Conservation (phyloP, 2,329 filamentous ascomycete genomes). For the Penicillium sp. region DNA sequence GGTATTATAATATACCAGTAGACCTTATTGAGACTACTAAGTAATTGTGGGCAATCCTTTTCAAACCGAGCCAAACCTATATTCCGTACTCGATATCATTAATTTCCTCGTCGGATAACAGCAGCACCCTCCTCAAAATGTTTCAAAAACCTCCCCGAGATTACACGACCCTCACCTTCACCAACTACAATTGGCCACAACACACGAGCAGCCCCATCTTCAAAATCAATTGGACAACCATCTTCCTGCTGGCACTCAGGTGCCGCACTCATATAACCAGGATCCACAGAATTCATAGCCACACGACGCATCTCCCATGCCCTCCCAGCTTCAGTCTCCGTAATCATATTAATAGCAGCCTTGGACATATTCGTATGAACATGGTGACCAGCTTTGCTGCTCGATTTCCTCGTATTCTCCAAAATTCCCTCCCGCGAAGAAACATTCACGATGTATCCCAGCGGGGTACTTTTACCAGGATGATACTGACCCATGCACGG, state of each 20-base stretch:
- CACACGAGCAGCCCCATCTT: constrained; percentile 39
- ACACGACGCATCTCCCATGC: constrained; percentile 32
- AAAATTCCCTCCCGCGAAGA: constrained; percentile 41
- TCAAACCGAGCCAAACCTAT: no score
- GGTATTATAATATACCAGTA: no score
- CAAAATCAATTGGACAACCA: constrained; percentile 38
- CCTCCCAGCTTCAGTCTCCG: constrained; percentile 36
- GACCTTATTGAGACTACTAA: no score
- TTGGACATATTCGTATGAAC: constrained; percentile 46
- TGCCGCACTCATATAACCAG: constrained; percentile 41
- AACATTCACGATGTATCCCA: constrained; percentile 31
- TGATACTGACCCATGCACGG: constrained; percentile 25
- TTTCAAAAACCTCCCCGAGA: constrained; percentile 25
- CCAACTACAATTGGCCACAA: constrained; percentile 37
- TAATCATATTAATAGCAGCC: constrained; percentile 45
- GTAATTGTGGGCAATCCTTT: no score
- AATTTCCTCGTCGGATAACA: constrained; percentile 2
- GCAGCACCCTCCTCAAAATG: constrained; percentile 20
- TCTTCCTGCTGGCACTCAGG: constrained; percentile 31
- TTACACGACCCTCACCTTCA: constrained; percentile 10
- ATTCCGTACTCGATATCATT: not conserved
- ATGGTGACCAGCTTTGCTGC: constrained; percentile 33
- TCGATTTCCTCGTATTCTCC: constrained; percentile 19
- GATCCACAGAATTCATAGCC: constrained; percentile 43
- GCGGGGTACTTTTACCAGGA: not conserved